Base-by-base conservation (phyloP, 768 basidiomycete genomes). In the Fibroporia radiculosa region DNA sequence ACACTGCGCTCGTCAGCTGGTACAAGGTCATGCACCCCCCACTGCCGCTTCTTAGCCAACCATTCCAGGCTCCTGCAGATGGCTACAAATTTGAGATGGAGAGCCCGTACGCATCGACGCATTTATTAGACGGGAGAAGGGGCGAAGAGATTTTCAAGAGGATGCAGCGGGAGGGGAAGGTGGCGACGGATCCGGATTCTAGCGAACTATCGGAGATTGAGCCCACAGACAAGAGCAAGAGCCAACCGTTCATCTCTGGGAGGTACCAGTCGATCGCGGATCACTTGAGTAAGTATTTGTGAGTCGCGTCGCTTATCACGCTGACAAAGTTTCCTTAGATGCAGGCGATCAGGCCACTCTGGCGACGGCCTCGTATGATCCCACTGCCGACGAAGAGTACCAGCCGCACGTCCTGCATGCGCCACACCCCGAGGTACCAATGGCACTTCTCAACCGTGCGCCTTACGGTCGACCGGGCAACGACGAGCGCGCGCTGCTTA, bases 1-100 rank as follows among this genome's bases (percentile, higher is more conserved):
- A 85, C 60, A 75, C 74, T 62, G 77, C 78, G 12, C 71, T 85
- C 39, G 66, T 82, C 43, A 74, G 74, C 35, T 84, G 79, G 78
- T 68, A 64, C 50, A 70, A 73, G 34, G 57, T 64, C 22, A 63
- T 78, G 53, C 49, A 65, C 27, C 74, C 77, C 10, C 65, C 66
- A 7, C 54, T 74, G 19, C 74, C 76, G 13, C 59, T 71, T 22
- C 56, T 70, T 33, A 32, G 50, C n/a, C 51, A 52, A 23, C 62
- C 62, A 19, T 66, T 61, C 13, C 60, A 60, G 40, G 51, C 29
- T 38, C 61, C 62, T 32, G 57, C 50, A 39, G 54, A 47, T 28
- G 63, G 58, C 23, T 80, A 72, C 64, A 66, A 60, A 25, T 69
- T 75, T 60, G 56, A 62, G 44, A 53, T 71, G 52, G 51, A 65